Percentiles rank a stretch among this genome's conserved stretches.
Evolutionary conservation across 2,329 filamentous ascomycete species (phyloP).

Genomic region (Colletotrichum tabaci): DNA sequence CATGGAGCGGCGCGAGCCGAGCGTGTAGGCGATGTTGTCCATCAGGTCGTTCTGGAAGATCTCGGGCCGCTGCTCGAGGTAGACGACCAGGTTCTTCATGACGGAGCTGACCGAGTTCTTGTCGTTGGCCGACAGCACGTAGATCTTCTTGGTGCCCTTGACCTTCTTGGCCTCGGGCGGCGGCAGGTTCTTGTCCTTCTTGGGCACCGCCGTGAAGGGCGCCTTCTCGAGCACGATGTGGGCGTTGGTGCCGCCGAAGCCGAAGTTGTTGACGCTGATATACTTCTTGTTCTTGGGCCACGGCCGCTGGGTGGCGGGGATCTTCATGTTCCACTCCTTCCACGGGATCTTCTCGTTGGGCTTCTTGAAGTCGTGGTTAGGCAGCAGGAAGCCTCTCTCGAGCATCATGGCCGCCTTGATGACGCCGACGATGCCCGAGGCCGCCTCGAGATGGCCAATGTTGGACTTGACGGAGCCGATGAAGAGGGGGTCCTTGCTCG

Average conservation of each 20-base stretch:
- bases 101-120: constrained; percentile 52
- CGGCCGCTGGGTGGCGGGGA: constrained; percentile 59
- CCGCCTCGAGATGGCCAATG: constrained; percentile 67
- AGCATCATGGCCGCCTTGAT: constrained; percentile 68
- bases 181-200: constrained; percentile 43
- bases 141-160: constrained; percentile 53
- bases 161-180: constrained; percentile 18
- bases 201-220: constrained; percentile 47
- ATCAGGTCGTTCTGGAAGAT: constrained; percentile 61
- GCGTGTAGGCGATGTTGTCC: constrained; percentile 43
- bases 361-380: constrained; percentile 65
- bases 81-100: constrained; percentile 53
- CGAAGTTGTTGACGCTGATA: constrained; percentile 65
- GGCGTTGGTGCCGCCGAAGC: constrained; percentile 62
- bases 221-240: constrained; percentile 59
- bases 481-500: constrained; percentile 53
- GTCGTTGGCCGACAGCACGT: constrained; percentile 58
- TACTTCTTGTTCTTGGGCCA: constrained; percentile 65
- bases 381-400: constrained; percentile 64
- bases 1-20: constrained; percentile 34
- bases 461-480: constrained; percentile 67
- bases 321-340: constrained; percentile 65
- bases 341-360: constrained; percentile 65
- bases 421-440: constrained; percentile 65
- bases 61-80: constrained; percentile 59